These are phyloP conservation scores for Lycium barbarum DNA, from an alignment of 257 asterid species.

Conservation along the genomic window DNA sequence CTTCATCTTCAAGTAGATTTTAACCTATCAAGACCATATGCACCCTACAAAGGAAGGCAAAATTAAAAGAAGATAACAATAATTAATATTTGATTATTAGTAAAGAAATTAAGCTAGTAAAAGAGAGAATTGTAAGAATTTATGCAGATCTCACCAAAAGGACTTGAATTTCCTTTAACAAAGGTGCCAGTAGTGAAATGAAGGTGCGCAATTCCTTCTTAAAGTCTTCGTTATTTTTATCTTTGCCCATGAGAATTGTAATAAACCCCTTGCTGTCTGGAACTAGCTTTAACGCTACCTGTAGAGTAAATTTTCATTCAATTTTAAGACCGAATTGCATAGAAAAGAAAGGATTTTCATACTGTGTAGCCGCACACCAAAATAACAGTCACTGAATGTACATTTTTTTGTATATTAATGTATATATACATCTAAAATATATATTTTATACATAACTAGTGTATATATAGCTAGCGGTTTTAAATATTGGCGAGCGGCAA, in stretches of 20 bases:
- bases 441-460: neutral
- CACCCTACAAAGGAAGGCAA: conserved; percentile 50
- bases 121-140: no score
- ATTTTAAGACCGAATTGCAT: neutral
- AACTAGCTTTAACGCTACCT: conserved; percentile 83
- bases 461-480: no score
- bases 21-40: conserved; percentile 64
- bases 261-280: conserved; percentile 63
- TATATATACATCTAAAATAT: neutral
- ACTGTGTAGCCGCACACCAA: neutral
- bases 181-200: conserved; percentile 58
- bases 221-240: conserved; percentile 54
- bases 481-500: neutral
- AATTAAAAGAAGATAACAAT: neutral
- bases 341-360: neutral
- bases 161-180: conserved; percentile 55
- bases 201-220: conserved; percentile 59
- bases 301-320: neutral
- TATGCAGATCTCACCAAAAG: conserved; percentile 54
- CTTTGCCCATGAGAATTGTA: conserved; percentile 59
- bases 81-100: neutral
- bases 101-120: neutral
- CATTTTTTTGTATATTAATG: neutral
- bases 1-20: conserved; percentile 56
- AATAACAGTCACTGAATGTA: neutral